Conservation (phyloP, 495 filamentous ascomycete genomes). For the Terfezia boudieri region DNA sequence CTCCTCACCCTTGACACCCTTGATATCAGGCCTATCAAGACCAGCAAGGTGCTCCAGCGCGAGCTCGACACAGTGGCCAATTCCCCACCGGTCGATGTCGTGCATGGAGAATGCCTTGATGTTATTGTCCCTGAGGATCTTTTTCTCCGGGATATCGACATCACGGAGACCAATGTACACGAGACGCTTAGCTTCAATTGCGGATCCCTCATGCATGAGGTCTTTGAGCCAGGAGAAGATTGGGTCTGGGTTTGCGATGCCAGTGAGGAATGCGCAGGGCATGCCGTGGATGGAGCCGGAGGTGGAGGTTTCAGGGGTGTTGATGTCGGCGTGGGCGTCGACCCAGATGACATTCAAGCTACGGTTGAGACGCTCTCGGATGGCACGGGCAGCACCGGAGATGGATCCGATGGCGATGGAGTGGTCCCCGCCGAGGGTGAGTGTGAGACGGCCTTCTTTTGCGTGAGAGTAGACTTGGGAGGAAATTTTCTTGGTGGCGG, state of each 20-base stretch:
- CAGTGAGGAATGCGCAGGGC: slow-evolving; percentile 84
- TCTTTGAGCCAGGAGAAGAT: slow-evolving; percentile 74
- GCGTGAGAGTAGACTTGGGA: slow-evolving; percentile 76
- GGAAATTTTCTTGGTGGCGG: slow-evolving; percentile 59
- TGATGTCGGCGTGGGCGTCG: slow-evolving; percentile 95
- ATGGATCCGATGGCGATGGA: slow-evolving; percentile 89
- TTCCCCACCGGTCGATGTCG: slow-evolving; percentile 89
- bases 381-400: slow-evolving; percentile 61
- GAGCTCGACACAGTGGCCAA: slow-evolving; percentile 94
- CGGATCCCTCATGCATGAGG: slow-evolving; percentile 24
- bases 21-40: slow-evolving; percentile 30
- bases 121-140: slow-evolving; percentile 64
- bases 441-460: slow-evolving; percentile 58
- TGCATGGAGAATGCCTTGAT: slow-evolving; percentile 99
- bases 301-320: slow-evolving; percentile 69
- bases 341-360: slow-evolving; percentile 96
- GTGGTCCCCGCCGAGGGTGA: slow-evolving; percentile 92
- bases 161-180: slow-evolving; percentile 95
- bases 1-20: slow-evolving; percentile 4
- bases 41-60: slow-evolving; percentile 28
- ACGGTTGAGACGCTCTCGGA: slow-evolving; percentile 46
- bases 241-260: no score
- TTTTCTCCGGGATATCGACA: slow-evolving; percentile 81
- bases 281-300: slow-evolving; percentile 97
- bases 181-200: slow-evolving; percentile 54